Evolutionary conservation across 805 yeast genomes (phyloP).

Genomic region (Teunomyces tritomae): DNA sequence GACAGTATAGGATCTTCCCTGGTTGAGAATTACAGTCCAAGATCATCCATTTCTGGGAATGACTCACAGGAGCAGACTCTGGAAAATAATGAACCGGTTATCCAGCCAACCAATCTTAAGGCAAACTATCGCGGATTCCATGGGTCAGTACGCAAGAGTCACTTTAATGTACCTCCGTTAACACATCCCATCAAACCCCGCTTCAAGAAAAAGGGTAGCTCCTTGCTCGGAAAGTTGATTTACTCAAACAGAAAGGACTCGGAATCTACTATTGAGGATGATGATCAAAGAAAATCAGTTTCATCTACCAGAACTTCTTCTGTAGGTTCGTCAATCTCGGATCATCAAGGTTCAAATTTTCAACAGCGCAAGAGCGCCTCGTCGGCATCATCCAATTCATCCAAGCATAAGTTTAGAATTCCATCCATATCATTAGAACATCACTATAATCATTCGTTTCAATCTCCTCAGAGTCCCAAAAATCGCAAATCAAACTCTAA

Average conservation of each 20-base stretch:
- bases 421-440: constrained; percentile 35
- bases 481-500: constrained; percentile 13
- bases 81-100: neutral
- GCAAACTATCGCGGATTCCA: constrained; percentile 42
- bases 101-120: constrained; percentile 8
- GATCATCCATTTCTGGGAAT: constrained; percentile 10
- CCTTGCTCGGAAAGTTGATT: constrained; percentile 39
- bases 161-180: constrained; percentile 43
- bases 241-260: constrained; percentile 33
- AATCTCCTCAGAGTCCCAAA: neutral
- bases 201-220: constrained; percentile 36
- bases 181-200: constrained; percentile 49
- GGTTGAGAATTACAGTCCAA: constrained; percentile 12
- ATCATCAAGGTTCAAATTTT: neutral
- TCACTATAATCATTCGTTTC: constrained; percentile 14
- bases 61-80: neutral
- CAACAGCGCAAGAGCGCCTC: constrained; percentile 15
- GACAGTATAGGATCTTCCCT: neutral
- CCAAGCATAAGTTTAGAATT: constrained; percentile 36
- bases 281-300: neutral
- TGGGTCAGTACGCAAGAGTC: constrained; percentile 26
- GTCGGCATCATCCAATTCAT: constrained; percentile 15
- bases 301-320: constrained; percentile 7
- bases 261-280: constrained; percentile 10
- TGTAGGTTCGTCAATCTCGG: constrained; percentile 5